Evolutionary conservation across 1,139 yeast genomes (phyloP).

Genomic region (Blastobotrys ciferrii): DNA sequence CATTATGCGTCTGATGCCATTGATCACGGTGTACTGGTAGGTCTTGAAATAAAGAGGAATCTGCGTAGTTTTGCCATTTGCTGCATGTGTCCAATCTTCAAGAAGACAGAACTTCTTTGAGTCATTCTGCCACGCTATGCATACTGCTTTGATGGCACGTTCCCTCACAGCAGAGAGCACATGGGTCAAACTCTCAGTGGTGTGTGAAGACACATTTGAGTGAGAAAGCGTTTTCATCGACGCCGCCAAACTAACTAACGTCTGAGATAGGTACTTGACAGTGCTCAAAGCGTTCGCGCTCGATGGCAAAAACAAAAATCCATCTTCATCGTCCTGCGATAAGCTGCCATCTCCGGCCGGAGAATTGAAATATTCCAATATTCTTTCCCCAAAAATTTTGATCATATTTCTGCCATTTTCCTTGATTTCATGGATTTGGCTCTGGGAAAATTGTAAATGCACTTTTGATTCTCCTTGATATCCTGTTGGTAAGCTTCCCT

Average conservation of each 20-base stretch:
- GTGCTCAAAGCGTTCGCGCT: conserved; percentile 59
- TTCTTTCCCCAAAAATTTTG: conserved; percentile 27
- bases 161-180: conserved; percentile 41
- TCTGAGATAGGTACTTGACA: conserved; percentile 46
- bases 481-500: conserved; percentile 43
- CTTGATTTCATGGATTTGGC: conserved; percentile 31
- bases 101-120: conserved; percentile 43
- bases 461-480: conserved; percentile 42
- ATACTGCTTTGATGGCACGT: conserved; percentile 47
- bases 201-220: conserved; percentile 41
- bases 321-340: conserved; percentile 19
- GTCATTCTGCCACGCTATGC: conserved; percentile 52
- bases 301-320: conserved; percentile 60
- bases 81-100: conserved; percentile 42
- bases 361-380: conserved; percentile 32
- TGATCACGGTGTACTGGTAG: conserved; percentile 36
- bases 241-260: conserved; percentile 41
- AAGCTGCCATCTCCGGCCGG: conserved; percentile 8
- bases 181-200: conserved; percentile 40
- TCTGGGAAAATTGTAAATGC: conserved; percentile 34
- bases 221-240: conserved; percentile 47
- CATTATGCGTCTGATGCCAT: conserved; percentile 32
- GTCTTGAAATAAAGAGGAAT: conserved; percentile 30
- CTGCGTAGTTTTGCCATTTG: conserved; percentile 25
- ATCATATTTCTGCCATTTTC: conserved; percentile 29